Base-by-base conservation (phyloP, 2,329 filamentous ascomycete genomes). In the Tricladium varicosporioides region DNA sequence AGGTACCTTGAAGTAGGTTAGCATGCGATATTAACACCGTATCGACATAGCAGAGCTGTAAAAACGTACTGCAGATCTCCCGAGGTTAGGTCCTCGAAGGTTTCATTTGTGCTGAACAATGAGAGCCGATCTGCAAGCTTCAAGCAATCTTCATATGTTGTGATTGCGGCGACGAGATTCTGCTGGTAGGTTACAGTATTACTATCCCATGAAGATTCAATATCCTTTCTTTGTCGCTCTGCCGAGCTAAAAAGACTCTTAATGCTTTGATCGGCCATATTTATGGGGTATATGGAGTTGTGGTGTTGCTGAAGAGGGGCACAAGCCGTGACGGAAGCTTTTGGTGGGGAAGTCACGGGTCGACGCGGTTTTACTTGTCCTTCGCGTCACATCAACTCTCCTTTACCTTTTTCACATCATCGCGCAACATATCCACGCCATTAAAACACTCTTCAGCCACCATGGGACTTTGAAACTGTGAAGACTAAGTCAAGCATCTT, bases 21-120 rank as follows among this genome's bases (percentile, higher is more conserved):
- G 69, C 51, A 42, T 27, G 22, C 22, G 22, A 7, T 7, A 7
- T 3, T 7, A 27, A 27, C 22, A 27, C 22, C 22, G 22, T 27
- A 27, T 27, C 22, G 22, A 4, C 22, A 7, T 27, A 27, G 22
- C 22, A 27, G 50, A 18, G 13, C 16, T 40, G 27, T 9, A 43
- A 45, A 32, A 48, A 65, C 73, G 58, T 77, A 96, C 75, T 91
- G 91, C 32, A 99, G 76, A 68, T 96, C 87, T n/a, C 82, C 80
- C 1, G 93, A 95, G 13, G 89, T 79, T 32, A 97, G 77, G 74
- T 99, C 94, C 60, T 99, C 94, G 42, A 93, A 74, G 0, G 83
- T 82, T 73, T 99, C 94, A 73, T 99, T 99, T 36, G 86, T 80
- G 65, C 91, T 96, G 80, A 97, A 97, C 53, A 99, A 78, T 0